Conservation (phyloP, 768 basidiomycete species). For the Phlegmacium glaucopus region DNA sequence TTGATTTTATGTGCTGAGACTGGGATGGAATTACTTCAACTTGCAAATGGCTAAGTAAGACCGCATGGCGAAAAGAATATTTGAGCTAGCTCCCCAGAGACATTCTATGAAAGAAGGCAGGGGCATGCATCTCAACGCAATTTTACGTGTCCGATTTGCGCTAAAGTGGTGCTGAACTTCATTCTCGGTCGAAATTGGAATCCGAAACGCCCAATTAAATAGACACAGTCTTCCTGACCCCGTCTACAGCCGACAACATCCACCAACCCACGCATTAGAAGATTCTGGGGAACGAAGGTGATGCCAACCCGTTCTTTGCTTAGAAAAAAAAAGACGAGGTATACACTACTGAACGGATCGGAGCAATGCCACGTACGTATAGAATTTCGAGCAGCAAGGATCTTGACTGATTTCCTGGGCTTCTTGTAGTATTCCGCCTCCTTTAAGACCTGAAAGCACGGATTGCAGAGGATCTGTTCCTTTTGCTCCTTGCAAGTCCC, state of each 20-base stretch:
- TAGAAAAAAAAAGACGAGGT: constrained; percentile 18
- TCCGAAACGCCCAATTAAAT: constrained; percentile 11
- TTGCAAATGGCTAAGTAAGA: no score
- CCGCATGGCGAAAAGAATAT: constrained; percentile 3
- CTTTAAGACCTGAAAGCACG: constrained; percentile 18
- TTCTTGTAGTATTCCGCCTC: constrained; percentile 19
- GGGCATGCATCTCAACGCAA: constrained; percentile 7
- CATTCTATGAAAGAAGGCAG: constrained; percentile 19
- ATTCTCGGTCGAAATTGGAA: constrained; percentile 14
- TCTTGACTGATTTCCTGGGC: constrained; percentile 22
- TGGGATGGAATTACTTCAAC: no score
- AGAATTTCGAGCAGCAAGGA: constrained; percentile 17
- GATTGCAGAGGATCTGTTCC: constrained; percentile 7
- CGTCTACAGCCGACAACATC: constrained; percentile 22
- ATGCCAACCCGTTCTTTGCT: constrained; percentile 18
- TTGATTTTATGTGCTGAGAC: no score
- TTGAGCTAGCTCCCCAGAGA: neutral
- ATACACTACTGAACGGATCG: constrained; percentile 20
- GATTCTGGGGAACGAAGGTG: constrained; percentile 19
- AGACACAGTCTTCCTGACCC: constrained; percentile 10
- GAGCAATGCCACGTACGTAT: constrained; percentile 19
- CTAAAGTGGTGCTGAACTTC: constrained; percentile 17
- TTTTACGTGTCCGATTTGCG: constrained; percentile 21
- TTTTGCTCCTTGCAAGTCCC: constrained; percentile 7
- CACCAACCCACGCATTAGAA: constrained; percentile 18